Percentiles rank a stretch among this genome's conserved stretches.
Evolutionary conservation across 1,284 basidiomycete genomes (phyloP).

Genomic region (Pseudozyma thailandica): DNA sequence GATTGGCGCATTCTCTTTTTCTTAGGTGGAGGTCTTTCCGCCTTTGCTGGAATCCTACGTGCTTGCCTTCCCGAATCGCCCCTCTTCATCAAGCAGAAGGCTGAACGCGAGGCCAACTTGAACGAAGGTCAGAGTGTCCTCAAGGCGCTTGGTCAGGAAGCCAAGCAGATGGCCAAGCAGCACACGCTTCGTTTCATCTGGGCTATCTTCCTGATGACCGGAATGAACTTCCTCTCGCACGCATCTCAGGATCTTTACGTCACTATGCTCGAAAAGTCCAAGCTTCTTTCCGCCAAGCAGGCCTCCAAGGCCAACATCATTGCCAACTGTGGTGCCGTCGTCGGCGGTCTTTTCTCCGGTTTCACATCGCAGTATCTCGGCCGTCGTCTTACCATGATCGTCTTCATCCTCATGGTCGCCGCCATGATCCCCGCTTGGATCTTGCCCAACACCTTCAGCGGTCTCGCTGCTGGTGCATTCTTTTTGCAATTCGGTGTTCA

Average conservation of each 20-base stretch:
- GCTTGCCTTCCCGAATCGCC: constrained; percentile 81
- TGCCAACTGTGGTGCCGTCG: constrained; percentile 81
- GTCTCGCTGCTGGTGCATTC: constrained; percentile 70
- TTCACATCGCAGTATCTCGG: constrained; percentile 84
- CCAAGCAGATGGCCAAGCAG: constrained; percentile 77
- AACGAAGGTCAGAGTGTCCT: constrained; percentile 68
- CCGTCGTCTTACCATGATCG: constrained; percentile 85
- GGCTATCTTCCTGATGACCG: constrained; percentile 72
- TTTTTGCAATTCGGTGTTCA: constrained; percentile 70
- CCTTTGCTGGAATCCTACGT: constrained; percentile 80
- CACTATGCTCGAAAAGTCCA: constrained; percentile 59
- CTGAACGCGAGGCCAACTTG: constrained; percentile 63
- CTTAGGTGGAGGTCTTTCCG: constrained; percentile 74
- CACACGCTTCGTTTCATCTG: constrained; percentile 91
- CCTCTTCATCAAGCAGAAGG: constrained; percentile 73
- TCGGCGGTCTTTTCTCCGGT: constrained; percentile 82
- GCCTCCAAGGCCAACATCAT: constrained; percentile 90
- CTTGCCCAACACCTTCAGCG: constrained; percentile 67
- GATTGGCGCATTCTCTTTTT: constrained; percentile 72
- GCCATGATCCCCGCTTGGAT: constrained; percentile 68
- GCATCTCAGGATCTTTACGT: constrained; percentile 64
- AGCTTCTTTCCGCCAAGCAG: constrained; percentile 70
- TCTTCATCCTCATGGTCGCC: constrained; percentile 67
- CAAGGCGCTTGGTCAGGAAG: constrained; percentile 79
- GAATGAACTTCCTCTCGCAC: constrained; percentile 86